phyloP scores from a whole-genome alignment of 148 eudicot genomes.

The Tetragonia tetragonoides region DNA sequence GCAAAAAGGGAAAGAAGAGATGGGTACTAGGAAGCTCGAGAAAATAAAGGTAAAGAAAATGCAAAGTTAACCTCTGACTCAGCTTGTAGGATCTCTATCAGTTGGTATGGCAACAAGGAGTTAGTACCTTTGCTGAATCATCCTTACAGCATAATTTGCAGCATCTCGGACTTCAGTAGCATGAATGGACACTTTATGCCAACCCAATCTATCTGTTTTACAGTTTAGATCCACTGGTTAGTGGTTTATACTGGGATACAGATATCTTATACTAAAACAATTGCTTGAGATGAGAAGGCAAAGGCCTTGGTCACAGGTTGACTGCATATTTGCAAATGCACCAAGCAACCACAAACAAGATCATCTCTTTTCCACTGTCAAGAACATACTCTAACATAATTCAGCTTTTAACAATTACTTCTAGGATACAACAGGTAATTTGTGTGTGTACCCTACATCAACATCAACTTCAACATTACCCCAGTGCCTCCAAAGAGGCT shows the following conservation, averaged over 20 bases:
- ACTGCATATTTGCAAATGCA: not conserved
- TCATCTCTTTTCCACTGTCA: not conserved
- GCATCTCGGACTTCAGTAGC: constrained; percentile 50
- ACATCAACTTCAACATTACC: no score
- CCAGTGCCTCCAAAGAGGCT: no score
- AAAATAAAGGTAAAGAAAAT: no score
- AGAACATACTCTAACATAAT: not conserved
- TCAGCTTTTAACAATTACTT: not conserved
- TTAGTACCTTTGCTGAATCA: constrained; percentile 44
- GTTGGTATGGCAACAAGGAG: constrained; percentile 32
- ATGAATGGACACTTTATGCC: constrained; percentile 36
- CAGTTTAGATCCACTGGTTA: constrained; percentile 11
- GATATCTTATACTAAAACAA: not conserved
- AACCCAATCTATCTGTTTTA: constrained; percentile 35
- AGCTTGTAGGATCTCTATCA: constrained; percentile 48
- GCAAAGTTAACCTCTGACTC: constrained; percentile 43
- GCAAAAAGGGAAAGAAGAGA: not conserved
- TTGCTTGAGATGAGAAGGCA: not conserved
- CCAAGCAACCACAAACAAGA: not conserved
- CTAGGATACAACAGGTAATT: not conserved
- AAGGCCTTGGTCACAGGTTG: not conserved
- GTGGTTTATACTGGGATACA: not conserved
- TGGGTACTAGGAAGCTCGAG: not conserved
- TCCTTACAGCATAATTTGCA: constrained; percentile 44
- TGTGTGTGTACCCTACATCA: no score